These are phyloP conservation scores for Trichoderma hamatum DNA, from an alignment of 2,329 filamentous ascomycete species.

Conservation along the genomic window DNA sequence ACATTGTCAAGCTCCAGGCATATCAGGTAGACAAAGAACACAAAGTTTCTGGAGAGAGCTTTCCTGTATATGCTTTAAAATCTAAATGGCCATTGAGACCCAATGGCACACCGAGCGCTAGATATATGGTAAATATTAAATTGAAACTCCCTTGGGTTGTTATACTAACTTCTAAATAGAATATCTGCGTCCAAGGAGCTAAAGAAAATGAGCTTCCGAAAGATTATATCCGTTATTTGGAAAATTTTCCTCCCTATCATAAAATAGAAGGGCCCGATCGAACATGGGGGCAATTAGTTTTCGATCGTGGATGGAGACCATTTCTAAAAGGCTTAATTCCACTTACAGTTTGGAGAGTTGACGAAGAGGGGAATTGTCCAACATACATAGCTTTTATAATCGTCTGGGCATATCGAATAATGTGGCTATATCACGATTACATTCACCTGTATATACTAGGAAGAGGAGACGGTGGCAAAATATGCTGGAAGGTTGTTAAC, in stretches of 20 bases:
- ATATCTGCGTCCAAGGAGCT: background rate
- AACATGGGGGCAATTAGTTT: slow-evolving; percentile 18
- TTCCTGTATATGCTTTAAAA: slow-evolving; percentile 16
- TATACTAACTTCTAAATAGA: background rate
- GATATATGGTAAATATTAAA: slow-evolving; percentile 12
- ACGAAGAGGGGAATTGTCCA: slow-evolving; percentile 23
- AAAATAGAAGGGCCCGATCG: slow-evolving; percentile 13
- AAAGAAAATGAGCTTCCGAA: slow-evolving; percentile 5
- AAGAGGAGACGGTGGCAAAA: slow-evolving; percentile 17
- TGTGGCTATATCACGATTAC: slow-evolving; percentile 25
- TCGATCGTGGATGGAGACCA: slow-evolving; percentile 21
- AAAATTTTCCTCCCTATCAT: slow-evolving; percentile 15
- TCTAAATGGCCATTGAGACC: slow-evolving; percentile 24
- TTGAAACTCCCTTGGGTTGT: background rate
- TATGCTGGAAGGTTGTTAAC: background rate
- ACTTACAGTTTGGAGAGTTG: slow-evolving; percentile 21
- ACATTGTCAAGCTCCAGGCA: slow-evolving; percentile 14
- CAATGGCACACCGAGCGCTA: slow-evolving; percentile 24
- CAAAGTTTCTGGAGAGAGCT: background rate
- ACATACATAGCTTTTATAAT: slow-evolving; percentile 7
- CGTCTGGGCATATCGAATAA: slow-evolving; percentile 20
- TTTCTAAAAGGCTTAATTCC: slow-evolving; percentile 17
- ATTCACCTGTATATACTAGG: slow-evolving; percentile 14
- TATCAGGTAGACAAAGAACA: background rate
- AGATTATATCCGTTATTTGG: slow-evolving; percentile 20